A percentile compares a stretch with the other conserved stretches of the same genome.
Evolutionary conservation across 2,329 filamentous ascomycete species (phyloP).

Genomic region (Botrytis tulipae): DNA sequence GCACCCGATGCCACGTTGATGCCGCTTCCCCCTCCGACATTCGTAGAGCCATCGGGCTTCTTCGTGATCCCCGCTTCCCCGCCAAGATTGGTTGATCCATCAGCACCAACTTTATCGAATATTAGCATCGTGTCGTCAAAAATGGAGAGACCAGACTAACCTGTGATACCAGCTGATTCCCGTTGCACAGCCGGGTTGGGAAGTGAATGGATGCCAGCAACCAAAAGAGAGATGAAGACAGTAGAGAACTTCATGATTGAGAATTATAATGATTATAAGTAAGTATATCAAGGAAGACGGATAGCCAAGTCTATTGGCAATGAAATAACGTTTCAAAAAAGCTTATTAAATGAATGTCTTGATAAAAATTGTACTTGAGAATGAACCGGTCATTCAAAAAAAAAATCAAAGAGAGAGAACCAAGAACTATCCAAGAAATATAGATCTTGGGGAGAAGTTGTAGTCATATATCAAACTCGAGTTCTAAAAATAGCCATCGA

Average conservation of each 20-base stretch:
- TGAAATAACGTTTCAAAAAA: not conserved
- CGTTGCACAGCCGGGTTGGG: not conserved
- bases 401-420: not conserved
- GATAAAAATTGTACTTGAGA: not conserved
- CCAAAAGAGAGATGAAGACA: slow-evolving; percentile 5
- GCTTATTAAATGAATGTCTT: not conserved
- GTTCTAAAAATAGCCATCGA: slow-evolving; percentile 3
- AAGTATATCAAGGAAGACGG: not conserved
- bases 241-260: slow-evolving; percentile 15
- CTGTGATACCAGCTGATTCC: slow-evolving; percentile 15
- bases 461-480: slow-evolving; percentile 1
- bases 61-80: not conserved
- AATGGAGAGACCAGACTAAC: not conserved
- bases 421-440: not conserved
- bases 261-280: not conserved
- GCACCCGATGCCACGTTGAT: slow-evolving; percentile 2
- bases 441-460: not conserved
- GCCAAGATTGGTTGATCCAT: slow-evolving; percentile 11
- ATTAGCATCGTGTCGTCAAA: not conserved
- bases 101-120: not conserved
- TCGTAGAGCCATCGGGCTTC: slow-evolving; percentile 13
- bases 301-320: slow-evolving; percentile 11
- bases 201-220: slow-evolving; percentile 17
- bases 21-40: slow-evolving; percentile 5
- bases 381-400: slow-evolving; percentile 17